Evolutionary conservation across 257 asterid species (phyloP).

Genomic region (Solanum chiquidenum): DNA sequence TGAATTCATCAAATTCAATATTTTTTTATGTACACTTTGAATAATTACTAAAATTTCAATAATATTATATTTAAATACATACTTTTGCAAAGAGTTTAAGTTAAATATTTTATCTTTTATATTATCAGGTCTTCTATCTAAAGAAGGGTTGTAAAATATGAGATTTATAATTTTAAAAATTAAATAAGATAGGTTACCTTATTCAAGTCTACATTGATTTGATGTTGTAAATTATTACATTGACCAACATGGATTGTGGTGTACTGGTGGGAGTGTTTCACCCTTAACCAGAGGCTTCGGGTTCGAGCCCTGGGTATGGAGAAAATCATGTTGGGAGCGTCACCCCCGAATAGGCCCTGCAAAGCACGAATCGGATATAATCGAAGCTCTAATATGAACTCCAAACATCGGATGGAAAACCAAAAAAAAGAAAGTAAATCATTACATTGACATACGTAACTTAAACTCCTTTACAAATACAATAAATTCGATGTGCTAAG

Average conservation of each 20-base stretch:
- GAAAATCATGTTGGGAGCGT: no score
- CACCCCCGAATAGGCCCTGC: no score
- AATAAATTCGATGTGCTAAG: not conserved
- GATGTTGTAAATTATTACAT: not conserved
- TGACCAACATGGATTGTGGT: not conserved
- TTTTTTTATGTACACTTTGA: not conserved
- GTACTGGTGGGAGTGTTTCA: no score
- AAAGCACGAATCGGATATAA: no score
- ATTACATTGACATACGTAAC: no score
- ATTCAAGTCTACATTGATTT: not conserved
- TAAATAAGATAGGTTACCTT: not conserved
- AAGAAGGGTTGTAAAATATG: not conserved
- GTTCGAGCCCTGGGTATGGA: no score
- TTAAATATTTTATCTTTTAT: not conserved
- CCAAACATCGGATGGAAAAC: no score
- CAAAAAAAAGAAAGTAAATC: no score
- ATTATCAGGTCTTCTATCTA: not conserved
- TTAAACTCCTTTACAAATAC: not conserved
- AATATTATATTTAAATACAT: not conserved
- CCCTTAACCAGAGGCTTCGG: no score
- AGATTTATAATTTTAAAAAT: not conserved
- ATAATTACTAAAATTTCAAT: not conserved
- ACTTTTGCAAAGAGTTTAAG: not conserved
- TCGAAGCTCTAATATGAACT: no score
- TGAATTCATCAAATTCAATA: not conserved